These are phyloP conservation scores for Pyronema domesticum DNA, from an alignment of 495 filamentous ascomycete genomes.

Conservation along the genomic window DNA sequence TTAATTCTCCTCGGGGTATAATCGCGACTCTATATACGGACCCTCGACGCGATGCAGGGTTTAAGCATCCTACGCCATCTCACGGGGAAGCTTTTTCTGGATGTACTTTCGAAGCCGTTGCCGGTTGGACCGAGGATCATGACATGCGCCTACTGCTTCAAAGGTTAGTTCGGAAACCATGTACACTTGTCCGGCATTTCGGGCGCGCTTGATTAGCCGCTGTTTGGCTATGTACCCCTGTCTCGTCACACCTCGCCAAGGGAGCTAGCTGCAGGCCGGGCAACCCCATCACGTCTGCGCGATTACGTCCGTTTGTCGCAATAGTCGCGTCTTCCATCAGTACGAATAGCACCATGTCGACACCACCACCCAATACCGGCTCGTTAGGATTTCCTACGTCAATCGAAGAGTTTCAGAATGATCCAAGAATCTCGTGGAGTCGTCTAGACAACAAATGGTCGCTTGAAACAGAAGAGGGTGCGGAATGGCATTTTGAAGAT, in stretches of 20 bases:
- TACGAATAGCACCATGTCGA: constrained; percentile 78
- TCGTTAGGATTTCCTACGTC: constrained; percentile 43
- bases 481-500: constrained; percentile 67
- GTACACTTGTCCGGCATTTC: too few species aligned
- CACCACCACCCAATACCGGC: constrained; percentile 54
- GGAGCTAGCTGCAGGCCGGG: too few species aligned
- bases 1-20: too few species aligned
- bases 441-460: constrained; percentile 63
- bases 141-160: neutral
- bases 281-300: too few species aligned
- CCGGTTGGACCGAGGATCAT: neutral
- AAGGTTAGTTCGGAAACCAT: too few species aligned
- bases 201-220: too few species aligned
- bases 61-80: neutral
- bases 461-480: constrained; percentile 67
- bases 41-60: neutral
- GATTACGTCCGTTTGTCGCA: too few species aligned
- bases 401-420: constrained; percentile 55
- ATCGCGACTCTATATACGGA: too few species aligned
- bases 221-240: too few species aligned
- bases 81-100: neutral
- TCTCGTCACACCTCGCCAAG: too few species aligned
- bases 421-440: constrained; percentile 74
- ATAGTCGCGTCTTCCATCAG: too few species aligned
- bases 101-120: neutral